A percentile compares a stretch with the other conserved stretches of the same genome.
Conservation (phyloP, 768 basidiomycete genomes). For the Pleurotus cornucopiae region DNA sequence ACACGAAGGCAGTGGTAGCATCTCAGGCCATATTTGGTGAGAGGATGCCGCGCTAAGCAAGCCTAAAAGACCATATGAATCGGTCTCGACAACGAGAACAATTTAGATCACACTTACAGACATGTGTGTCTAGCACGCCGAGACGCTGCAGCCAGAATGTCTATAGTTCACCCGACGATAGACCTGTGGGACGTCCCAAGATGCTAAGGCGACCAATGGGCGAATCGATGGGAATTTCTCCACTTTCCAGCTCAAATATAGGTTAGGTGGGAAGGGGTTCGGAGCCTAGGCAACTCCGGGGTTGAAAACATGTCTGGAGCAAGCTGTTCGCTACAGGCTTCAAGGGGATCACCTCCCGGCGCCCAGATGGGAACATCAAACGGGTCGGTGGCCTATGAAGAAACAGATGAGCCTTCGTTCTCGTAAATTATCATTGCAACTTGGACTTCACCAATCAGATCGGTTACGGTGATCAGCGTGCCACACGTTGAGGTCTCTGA, state of each 20-base stretch:
- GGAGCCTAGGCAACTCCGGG: neutral
- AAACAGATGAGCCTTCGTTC: neutral
- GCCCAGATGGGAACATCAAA: neutral
- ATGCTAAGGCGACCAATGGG: neutral
- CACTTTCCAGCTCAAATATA: neutral
- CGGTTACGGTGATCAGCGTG: neutral
- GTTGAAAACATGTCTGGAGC: neutral
- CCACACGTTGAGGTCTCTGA: neutral
- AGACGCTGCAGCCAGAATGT: neutral
- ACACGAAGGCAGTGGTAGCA: neutral
- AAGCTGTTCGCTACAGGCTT: neutral
- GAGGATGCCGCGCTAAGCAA: constrained; percentile 6
- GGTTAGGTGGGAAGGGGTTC: neutral
- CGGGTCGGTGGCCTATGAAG: neutral
- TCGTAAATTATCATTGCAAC: neutral
- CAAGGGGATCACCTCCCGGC: too few species aligned
- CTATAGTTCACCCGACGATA: neutral
- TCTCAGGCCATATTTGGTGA: neutral
- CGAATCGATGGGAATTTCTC: neutral
- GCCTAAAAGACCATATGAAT: neutral
- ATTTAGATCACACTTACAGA: neutral
- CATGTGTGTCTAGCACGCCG: neutral
- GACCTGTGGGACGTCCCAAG: neutral
- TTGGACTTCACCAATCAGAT: neutral
- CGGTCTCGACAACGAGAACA: neutral